Percentiles rank a stretch among this genome's conserved stretches.
Conservation (phyloP, 1,139 yeast genomes). For the Sugiyamaella grinbergsii region DNA sequence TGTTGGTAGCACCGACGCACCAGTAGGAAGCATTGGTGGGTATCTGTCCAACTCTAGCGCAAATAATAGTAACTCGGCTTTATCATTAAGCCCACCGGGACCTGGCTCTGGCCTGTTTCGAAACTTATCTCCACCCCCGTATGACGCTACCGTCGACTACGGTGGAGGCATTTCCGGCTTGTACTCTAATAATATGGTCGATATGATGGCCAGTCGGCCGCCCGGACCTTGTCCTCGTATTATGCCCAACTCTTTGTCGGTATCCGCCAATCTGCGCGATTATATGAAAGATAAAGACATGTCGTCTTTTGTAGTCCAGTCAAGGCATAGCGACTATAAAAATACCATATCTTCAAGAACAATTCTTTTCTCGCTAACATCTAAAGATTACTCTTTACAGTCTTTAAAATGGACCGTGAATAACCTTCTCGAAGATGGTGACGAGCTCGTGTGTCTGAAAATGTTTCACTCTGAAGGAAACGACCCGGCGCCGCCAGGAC, state of each 20-base stretch:
- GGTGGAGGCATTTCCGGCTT: conserved; percentile 8
- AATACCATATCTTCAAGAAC: conserved; percentile 33
- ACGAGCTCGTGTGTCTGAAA: conserved; percentile 36
- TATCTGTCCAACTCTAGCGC: conserved; percentile 10
- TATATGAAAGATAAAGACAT: conserved; percentile 25
- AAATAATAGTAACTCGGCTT: conserved; percentile 9
- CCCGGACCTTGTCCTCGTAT: too few relatives aligned
- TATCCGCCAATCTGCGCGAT: conserved; percentile 9
- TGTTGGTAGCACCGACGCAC: not conserved
- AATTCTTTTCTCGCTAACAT: conserved; percentile 31
- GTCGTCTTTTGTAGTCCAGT: conserved; percentile 34
- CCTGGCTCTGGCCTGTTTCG: conserved; percentile 3
- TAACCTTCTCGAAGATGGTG: conserved; percentile 35
- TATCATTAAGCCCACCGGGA: conserved; percentile 8
- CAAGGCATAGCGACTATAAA: conserved; percentile 31
- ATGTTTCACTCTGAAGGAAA: conserved; percentile 23
- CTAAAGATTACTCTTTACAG: conserved; percentile 27
- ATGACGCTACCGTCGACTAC: conserved; percentile 3
- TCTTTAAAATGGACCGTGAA: conserved; percentile 35
- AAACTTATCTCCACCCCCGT: conserved; percentile 10
- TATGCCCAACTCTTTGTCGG: too few relatives aligned
- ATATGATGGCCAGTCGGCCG: not conserved
- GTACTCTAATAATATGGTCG: not conserved
- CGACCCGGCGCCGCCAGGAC: not conserved
- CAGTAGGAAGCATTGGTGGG: not conserved